phyloP scores from a whole-genome alignment of 2,329 filamentous ascomycete genomes.

The Periglandula ipomoeae region DNA sequence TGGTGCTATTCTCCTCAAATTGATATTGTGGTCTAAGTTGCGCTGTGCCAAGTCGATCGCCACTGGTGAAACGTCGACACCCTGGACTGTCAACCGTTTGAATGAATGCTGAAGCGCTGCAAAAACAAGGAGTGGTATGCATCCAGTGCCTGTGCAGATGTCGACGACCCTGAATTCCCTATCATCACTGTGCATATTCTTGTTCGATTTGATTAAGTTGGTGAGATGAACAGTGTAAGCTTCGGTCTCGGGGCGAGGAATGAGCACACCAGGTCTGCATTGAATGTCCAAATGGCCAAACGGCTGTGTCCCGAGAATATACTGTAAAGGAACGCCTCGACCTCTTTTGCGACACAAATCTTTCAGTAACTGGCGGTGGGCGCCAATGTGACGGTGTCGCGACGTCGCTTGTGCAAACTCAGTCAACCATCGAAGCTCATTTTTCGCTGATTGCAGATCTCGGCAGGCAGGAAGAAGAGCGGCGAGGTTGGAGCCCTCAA shows the following conservation, averaged over 20 bases:
- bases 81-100: slow-evolving; percentile 42
- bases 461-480: slow-evolving; percentile 55
- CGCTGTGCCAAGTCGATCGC: slow-evolving; percentile 56
- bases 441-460: slow-evolving; percentile 51
- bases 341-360: slow-evolving; percentile 40
- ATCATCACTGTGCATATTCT: slow-evolving; percentile 6
- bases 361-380: slow-evolving; percentile 17
- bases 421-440: slow-evolving; percentile 66
- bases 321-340: slow-evolving; percentile 72
- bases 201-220: slow-evolving; percentile 26
- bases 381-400: slow-evolving; percentile 7
- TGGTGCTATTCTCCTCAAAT: slow-evolving; percentile 15
- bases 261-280: slow-evolving; percentile 70
- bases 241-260: slow-evolving; percentile 74
- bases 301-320: slow-evolving; percentile 78
- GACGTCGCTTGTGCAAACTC: slow-evolving; percentile 40
- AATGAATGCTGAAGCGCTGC: slow-evolving; percentile 42
- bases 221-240: slow-evolving; percentile 53
- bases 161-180: slow-evolving; percentile 59
- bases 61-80: slow-evolving; percentile 60
- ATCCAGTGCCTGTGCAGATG: slow-evolving; percentile 84
- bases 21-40: slow-evolving; percentile 58
- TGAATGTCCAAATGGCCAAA: slow-evolving; percentile 76
- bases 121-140: slow-evolving; percentile 72
- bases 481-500: slow-evolving; percentile 47